Base-by-base conservation (phyloP, 2,329 filamentous ascomycete species). In the Exophiala oligosperma region DNA sequence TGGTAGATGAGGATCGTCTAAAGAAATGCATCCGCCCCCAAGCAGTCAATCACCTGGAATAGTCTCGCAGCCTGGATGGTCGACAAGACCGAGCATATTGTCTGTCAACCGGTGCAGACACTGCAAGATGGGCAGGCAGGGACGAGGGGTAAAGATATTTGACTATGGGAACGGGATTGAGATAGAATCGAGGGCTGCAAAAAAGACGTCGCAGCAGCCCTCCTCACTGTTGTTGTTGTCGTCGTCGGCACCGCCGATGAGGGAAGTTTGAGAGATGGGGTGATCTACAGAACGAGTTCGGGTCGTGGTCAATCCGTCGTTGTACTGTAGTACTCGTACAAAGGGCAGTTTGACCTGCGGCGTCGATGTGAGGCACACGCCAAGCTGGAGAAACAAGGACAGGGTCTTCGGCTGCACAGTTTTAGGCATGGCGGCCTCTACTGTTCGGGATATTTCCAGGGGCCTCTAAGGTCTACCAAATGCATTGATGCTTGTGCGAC, bases 11-110 rank as follows among this genome's bases (percentile, higher is more conserved):
- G 24, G 17, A 9, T 38, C 38, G 29, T 29, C 43, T 46, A 35
- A 50, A 49, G 48, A n/a, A 26, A 28, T 49, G 38, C 43, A 43
- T 38, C 23, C 26, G 14, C 24, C 29, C 14, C 40, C 24, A 47
- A 32, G 46, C n/a, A 51, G 28, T 63, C 61, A 63, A 57, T 63
- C 61, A 56, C 61, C 61, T 47, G 61, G 61, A 35, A 61, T 57
- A 49, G 58, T 59, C 37, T 61, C 61, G 47, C 61, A 46, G 52
- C 61, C 32, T 37, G 43, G 47, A 38, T 63, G 57, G 49, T 47
- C 21, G 49, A 52, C 54, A 28, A 53, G 61, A 47, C 44, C 49
- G 44, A 56, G 58, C 61, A 63, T 63, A 47, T 59, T 63, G 58
- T 46, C 55, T 52, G 55, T 56, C 52, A 17, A 49, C 56, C 28